Conservation (phyloP, 2,329 filamentous ascomycete genomes). For the Ramularia endophylla region DNA sequence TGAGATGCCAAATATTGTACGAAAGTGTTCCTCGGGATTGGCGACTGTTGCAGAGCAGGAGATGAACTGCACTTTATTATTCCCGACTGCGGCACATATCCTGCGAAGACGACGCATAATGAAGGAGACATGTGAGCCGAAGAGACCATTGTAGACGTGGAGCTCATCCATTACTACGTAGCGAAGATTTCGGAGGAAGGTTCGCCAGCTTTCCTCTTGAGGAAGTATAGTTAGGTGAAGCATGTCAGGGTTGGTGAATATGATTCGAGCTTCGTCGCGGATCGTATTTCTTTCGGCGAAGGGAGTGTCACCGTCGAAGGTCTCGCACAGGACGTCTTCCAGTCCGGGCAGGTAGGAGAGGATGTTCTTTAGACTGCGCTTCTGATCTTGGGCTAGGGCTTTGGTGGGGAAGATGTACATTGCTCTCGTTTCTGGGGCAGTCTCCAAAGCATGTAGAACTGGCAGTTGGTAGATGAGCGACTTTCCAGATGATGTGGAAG, state of each 20-base stretch:
- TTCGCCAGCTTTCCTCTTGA: conserved; percentile 83
- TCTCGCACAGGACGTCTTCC: conserved; percentile 74
- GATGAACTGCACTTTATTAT: conserved; percentile 78
- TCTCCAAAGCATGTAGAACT: conserved; percentile 78
- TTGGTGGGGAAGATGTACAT: conserved; percentile 99
- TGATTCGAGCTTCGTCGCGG: conserved; percentile 81
- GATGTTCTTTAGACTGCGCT: conserved; percentile 78
- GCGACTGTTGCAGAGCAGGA: conserved; percentile 96
- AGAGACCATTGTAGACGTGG: conserved; percentile 92
- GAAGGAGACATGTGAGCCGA: conserved; percentile 89
- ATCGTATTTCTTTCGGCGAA: conserved; percentile 73
- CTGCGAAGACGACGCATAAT: conserved; percentile 87
- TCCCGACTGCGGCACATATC: conserved; percentile 86
- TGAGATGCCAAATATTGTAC: conserved; percentile 83
- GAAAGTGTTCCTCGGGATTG: conserved; percentile 88
- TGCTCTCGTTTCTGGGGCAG: conserved; percentile 68
- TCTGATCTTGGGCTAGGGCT: conserved; percentile 90
- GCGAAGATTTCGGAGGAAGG: conserved; percentile 79
- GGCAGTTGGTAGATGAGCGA: conserved; percentile 97
- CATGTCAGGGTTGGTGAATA: conserved; percentile 99
- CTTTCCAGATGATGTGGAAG: conserved; percentile 94
- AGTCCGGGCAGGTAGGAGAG: conserved; percentile 73
- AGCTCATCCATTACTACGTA: conserved; percentile 83
- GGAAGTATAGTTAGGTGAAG: conserved; percentile 89
- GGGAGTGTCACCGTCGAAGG: conserved; percentile 91